Evolutionary conservation across 495 filamentous ascomycete species (phyloP).

Genomic region (Neurospora tetraspora): DNA sequence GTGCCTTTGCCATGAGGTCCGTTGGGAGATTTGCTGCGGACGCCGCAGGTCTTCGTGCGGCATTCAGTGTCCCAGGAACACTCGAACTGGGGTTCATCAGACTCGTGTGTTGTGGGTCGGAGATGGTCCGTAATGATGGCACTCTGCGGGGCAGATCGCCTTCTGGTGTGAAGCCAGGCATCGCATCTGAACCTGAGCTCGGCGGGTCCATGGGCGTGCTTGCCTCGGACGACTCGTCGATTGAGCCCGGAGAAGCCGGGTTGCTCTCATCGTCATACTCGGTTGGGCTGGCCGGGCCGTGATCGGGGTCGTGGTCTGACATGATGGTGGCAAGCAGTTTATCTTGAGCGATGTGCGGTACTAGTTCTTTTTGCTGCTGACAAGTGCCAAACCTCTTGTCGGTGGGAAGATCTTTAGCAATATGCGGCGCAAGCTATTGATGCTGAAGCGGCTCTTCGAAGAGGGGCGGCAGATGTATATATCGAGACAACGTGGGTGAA

Average conservation of each 20-base stretch:
- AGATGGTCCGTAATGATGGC: conserved; percentile 45
- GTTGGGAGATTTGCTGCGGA: conserved; percentile 52
- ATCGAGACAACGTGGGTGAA: background rate
- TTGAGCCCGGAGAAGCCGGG: conserved; percentile 31
- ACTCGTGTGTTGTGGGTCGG: conserved; percentile 39
- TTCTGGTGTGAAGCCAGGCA: conserved; percentile 8
- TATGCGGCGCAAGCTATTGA: background rate
- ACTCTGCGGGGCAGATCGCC: conserved; percentile 32
- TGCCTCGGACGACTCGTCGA: conserved; percentile 33
- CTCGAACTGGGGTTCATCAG: conserved; percentile 67
- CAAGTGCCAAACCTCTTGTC: background rate
- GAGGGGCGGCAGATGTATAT: background rate
- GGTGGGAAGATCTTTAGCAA: background rate
- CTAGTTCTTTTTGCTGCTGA: background rate
- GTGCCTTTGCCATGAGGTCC: conserved; percentile 75
- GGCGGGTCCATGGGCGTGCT: conserved; percentile 37
- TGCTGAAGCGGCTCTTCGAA: background rate
- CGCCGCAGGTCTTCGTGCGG: conserved; percentile 27
- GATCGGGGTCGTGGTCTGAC: conserved; percentile 20
- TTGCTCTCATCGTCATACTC: conserved; percentile 23
- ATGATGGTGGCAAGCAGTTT: conserved; percentile 14
- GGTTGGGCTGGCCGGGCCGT: conserved; percentile 30
- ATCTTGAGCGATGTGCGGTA: background rate
- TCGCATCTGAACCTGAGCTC: conserved; percentile 21
- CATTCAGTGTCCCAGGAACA: conserved; percentile 71